Evolutionary conservation across 495 filamentous ascomycete species (phyloP).

Genomic region (Tuber brumale): DNA sequence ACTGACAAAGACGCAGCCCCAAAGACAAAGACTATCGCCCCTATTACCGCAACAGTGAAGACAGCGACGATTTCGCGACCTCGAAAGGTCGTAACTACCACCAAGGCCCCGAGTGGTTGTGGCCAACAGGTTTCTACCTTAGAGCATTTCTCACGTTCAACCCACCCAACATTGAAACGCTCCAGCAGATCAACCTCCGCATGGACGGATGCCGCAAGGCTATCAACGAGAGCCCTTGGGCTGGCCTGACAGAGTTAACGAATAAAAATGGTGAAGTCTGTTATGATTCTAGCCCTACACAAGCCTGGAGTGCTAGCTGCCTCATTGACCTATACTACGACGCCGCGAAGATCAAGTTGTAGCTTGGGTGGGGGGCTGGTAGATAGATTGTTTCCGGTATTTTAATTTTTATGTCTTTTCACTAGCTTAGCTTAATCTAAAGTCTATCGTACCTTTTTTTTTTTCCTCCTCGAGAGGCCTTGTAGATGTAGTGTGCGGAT

Average conservation of each 20-base stretch:
- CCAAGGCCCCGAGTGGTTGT: conserved; percentile 98
- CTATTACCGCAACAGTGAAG: conserved; percentile 90
- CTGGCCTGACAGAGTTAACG: conserved; percentile 86
- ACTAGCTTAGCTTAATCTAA: not conserved
- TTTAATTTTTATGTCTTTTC: conserved; percentile 4
- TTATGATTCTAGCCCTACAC: conserved; percentile 83
- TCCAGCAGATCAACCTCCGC: conserved; percentile 85
- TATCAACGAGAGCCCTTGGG: conserved; percentile 73
- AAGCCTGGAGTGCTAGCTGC: conserved; percentile 91
- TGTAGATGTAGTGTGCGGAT: not conserved
- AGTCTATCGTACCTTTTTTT: not conserved
- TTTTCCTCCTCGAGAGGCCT: not conserved
- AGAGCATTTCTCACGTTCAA: conserved; percentile 88
- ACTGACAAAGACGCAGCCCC: conserved; percentile 45
- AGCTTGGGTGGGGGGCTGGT: conserved; percentile 14
- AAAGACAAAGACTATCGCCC: conserved; percentile 85
- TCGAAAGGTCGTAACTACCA: conserved; percentile 95
- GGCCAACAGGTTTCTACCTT: conserved; percentile 93
- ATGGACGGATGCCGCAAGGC: conserved; percentile 74
- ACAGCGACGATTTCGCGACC: conserved; percentile 79
- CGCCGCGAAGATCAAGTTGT: conserved; percentile 51
- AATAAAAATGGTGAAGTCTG: conserved; percentile 81
- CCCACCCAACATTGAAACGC: conserved; percentile 71
- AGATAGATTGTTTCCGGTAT: conserved; percentile 8
- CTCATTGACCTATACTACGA: conserved; percentile 93